Base-by-base conservation (phyloP, 2,329 filamentous ascomycete genomes). In the Meredithiella fracta region DNA sequence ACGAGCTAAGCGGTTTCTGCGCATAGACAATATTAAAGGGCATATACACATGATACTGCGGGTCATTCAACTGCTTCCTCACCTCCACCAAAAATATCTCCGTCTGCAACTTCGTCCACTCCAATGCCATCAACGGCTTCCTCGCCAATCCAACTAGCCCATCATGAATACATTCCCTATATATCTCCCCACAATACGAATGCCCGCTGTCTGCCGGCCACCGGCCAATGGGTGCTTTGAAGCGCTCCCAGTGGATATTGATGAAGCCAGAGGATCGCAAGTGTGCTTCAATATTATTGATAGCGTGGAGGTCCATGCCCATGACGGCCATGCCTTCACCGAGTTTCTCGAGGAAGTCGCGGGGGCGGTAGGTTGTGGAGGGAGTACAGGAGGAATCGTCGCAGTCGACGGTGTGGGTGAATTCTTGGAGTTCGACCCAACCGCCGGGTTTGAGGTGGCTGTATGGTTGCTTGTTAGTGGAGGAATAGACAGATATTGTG, bases 361-460 rank as follows among this genome's bases (percentile, higher is more conserved):
- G 68, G 61, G 72, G 68, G 4, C 73, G 72, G 53, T 73, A 75
- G 3, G 70, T 68, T 0, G 67, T 68, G 20, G 67, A 62, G 15
- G 63, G 60, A 1, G 63, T 63, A 42, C 72, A 70, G 1, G 70
- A 69, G 47, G 62, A 51, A 64, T 77, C 74, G 62, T 77, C 73
- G 62, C 69, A 71, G 8, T 65, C 64, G 2, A 70, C 64, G 11
- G 60, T 60, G 60, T 70, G 69, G 42, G 69, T 64, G 42, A 76
- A 67, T 42, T 77, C 74, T 57, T 74, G 71, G 23, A 75, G 61
- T 60, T 77, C 74, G 25, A 77, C 65, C 56, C 71, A 76, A 25
- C 73, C 74, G 29, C 74, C 74, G 1, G 74, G 74, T 58, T 75
- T 75, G 7, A 76, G 64, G 60, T 76, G 73, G 54, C 73, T 75